Conservation (phyloP, 2,329 filamentous ascomycete species). For the Emergomyces orientalis region DNA sequence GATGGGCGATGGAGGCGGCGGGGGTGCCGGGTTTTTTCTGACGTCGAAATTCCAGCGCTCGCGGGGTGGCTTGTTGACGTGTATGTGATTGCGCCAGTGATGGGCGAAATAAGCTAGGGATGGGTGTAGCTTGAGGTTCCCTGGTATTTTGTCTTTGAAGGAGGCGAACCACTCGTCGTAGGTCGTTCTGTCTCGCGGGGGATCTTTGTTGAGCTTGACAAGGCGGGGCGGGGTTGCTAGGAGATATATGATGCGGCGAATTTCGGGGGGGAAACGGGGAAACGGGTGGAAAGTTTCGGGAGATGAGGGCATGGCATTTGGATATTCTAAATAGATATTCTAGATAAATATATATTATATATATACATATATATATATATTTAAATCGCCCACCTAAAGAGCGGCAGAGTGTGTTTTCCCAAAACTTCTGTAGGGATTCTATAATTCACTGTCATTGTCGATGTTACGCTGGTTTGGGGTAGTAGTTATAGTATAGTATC, state of each 20-base stretch:
- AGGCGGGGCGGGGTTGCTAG: background rate
- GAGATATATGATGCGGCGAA: background rate
- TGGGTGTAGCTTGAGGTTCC: background rate
- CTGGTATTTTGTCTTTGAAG: background rate
- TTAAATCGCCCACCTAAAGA: no score
- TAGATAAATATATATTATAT: no score
- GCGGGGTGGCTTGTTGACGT: background rate
- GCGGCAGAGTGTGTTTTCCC: no score
- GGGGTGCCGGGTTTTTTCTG: no score
- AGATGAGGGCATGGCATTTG: background rate
- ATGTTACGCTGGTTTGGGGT: no score
- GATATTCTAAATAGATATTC: no score
- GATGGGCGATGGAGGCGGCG: no score
- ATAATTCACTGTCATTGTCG: no score
- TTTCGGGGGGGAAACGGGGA: background rate
- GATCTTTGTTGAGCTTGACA: background rate
- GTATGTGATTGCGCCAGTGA: background rate
- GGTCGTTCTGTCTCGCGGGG: no score
- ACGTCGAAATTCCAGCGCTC: background rate
- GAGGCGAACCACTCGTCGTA: background rate
- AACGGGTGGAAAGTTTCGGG: background rate
- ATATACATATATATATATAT: no score
- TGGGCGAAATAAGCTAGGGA: background rate
- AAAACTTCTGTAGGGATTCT: no score
- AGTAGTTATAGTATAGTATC: no score